phyloP scores from a whole-genome alignment of 306 rosid species.

The Fragaria nilgerrensis region DNA sequence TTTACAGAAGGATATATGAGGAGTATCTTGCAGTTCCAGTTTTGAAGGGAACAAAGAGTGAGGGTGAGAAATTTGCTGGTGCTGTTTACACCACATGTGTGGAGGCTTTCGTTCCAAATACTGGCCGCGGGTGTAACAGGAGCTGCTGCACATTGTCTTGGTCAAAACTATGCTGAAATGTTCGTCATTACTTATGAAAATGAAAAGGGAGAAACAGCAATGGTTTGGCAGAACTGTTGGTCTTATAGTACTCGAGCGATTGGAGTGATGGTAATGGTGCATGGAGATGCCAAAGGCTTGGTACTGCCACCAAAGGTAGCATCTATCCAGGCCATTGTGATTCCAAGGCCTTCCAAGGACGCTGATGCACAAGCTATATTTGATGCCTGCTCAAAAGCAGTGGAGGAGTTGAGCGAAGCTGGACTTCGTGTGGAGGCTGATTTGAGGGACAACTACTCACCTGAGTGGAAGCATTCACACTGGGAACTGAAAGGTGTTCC shows the following conservation, averaged over 20 bases:
- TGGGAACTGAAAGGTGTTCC: slow-evolving; percentile 99
- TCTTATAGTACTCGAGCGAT: slow-evolving; percentile 93
- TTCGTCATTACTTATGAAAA: slow-evolving; percentile 89
- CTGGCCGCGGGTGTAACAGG: slow-evolving; percentile 95
- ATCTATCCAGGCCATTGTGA: slow-evolving; percentile 77
- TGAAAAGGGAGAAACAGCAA: slow-evolving; percentile 82
- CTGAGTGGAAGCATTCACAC: slow-evolving; percentile 94
- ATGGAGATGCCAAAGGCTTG: slow-evolving; percentile 92
- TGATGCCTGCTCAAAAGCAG: slow-evolving; percentile 63
- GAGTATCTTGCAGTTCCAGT: slow-evolving; percentile 91
- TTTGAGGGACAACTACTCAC: slow-evolving; percentile 77
- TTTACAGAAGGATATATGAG: slow-evolving; percentile 84
- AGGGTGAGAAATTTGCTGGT: slow-evolving; percentile 92
- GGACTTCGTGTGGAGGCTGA: slow-evolving; percentile 89
- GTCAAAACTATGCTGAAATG: slow-evolving; percentile 95
- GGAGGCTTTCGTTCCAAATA: slow-evolving; percentile 96
- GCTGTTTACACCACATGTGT: slow-evolving; percentile 96
- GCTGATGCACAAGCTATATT: slow-evolving; percentile 70
- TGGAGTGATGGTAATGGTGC: slow-evolving; percentile 98
- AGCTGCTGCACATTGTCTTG: slow-evolving; percentile 92
- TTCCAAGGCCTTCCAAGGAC: slow-evolving; percentile 90
- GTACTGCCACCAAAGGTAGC: slow-evolving; percentile 96
- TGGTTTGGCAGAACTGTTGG: slow-evolving; percentile 98
- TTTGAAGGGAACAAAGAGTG: slow-evolving; percentile 91
- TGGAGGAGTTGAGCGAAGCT: slow-evolving; percentile 51